phyloP scores from a whole-genome alignment of 306 rosid genomes.

The Psophocarpus tetragonolobus region DNA sequence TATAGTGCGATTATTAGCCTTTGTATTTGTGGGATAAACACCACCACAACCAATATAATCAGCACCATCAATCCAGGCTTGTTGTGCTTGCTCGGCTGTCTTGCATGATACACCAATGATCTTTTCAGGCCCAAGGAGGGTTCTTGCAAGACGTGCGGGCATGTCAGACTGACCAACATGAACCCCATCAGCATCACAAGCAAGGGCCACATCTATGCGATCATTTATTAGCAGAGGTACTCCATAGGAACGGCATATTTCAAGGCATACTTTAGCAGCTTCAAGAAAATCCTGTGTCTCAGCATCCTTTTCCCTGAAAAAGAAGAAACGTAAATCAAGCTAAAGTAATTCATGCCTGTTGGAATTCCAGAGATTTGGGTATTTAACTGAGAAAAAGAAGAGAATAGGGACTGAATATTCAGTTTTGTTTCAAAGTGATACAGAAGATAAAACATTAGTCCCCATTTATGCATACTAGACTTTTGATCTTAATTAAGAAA shows the following conservation, averaged over 20 bases:
- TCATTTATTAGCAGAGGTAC: constrained; percentile 85
- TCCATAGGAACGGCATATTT: constrained; percentile 71
- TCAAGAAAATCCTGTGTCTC: constrained; percentile 74
- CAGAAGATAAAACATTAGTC: background rate
- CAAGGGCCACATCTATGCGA: constrained; percentile 83
- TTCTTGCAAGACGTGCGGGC: constrained; percentile 60
- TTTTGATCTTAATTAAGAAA: background rate
- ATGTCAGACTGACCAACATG: constrained; percentile 97
- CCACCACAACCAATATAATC: constrained; percentile 92
- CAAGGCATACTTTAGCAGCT: constrained; percentile 70
- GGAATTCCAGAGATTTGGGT: background rate
- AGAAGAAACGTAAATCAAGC: background rate
- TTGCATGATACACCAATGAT: constrained; percentile 94
- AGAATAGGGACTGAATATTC: background rate
- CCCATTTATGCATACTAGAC: background rate
- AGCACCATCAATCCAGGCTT: constrained; percentile 86
- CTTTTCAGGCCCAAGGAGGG: constrained; percentile 79
- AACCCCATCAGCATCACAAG: constrained; percentile 91
- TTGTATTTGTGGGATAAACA: constrained; percentile 81
- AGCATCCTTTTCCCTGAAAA: constrained; percentile 79
- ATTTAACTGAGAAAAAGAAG: background rate
- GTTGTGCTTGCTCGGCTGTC: constrained; percentile 80
- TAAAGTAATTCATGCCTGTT: background rate
- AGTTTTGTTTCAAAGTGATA: background rate
- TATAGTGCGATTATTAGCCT: constrained; percentile 66